Evolutionary conservation across 176 grass and related monocot genomes (phyloP).

Genomic region (Thalia dealbata): DNA sequence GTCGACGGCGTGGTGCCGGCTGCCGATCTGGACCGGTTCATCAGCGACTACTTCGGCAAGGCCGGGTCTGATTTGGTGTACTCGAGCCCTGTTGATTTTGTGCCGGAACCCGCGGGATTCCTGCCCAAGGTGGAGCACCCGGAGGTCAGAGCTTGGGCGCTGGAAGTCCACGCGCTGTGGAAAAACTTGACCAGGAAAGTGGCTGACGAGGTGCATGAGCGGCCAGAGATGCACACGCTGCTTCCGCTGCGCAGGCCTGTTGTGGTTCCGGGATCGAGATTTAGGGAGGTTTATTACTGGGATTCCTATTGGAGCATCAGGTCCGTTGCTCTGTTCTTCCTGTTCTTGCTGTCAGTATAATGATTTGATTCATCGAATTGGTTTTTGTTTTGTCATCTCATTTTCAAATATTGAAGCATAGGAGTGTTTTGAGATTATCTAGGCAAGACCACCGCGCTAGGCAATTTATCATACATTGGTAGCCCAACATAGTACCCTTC

Average conservation of each 20-base stretch:
- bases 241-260: conserved; percentile 48
- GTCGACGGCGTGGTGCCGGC: conserved; percentile 16
- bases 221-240: conserved; percentile 59
- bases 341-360: not conserved
- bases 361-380: not conserved
- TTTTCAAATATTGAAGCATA: no score
- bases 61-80: conserved; percentile 61
- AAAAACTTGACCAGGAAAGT: conserved; percentile 40
- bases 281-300: conserved; percentile 97
- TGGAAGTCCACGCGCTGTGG: conserved; percentile 88
- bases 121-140: conserved; percentile 45
- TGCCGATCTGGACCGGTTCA: conserved; percentile 27
- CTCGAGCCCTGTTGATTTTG: conserved; percentile 43
- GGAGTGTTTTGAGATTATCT: no score
- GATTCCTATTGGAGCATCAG: conserved; percentile 89
- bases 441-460: no score
- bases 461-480: no score
- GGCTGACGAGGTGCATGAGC: conserved; percentile 23
- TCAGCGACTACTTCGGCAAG: conserved; percentile 33
- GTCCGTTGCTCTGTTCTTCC: conserved; percentile 16
- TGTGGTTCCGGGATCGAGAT: conserved; percentile 71
- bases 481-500: no score
- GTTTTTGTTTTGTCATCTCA: no score
- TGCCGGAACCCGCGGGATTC: conserved; percentile 48
- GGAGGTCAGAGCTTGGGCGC: conserved; percentile 63